phyloP scores from a whole-genome alignment of 371 early-diverging fungal species.

The Chytridium lagenaria region DNA sequence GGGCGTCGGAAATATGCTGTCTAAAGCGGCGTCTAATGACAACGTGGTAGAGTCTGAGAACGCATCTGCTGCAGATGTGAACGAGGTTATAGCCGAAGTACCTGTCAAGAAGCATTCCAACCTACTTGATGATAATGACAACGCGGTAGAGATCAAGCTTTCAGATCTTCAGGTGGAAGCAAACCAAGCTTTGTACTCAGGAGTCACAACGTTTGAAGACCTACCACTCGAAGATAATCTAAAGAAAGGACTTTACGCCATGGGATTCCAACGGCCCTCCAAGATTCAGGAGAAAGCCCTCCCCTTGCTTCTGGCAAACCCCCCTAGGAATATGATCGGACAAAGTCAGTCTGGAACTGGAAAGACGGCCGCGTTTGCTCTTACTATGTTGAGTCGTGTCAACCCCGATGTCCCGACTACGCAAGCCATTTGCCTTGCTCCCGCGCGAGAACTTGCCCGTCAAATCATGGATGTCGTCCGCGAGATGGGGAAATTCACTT shows the following conservation, averaged over 20 bases:
- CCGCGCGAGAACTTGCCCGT: conserved; percentile 95
- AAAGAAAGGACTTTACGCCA: conserved; percentile 90
- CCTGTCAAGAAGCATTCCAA: conserved; percentile 21
- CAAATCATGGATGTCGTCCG: conserved; percentile 94
- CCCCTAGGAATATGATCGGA: conserved; percentile 79
- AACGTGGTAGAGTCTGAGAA: background rate
- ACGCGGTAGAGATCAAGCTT: conserved; percentile 80
- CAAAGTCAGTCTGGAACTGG: conserved; percentile 93
- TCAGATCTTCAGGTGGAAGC: conserved; percentile 80
- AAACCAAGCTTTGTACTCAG: conserved; percentile 65
- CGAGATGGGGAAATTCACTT: conserved; percentile 88
- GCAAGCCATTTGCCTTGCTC: conserved; percentile 95
- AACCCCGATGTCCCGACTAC: conserved; percentile 41
- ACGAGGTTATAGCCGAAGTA: conserved; percentile 19
- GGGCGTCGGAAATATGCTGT: background rate
- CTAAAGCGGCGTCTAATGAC: background rate
- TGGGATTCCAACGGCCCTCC: conserved; percentile 92
- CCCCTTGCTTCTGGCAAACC: conserved; percentile 73
- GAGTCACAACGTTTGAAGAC: conserved; percentile 56
- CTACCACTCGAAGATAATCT: conserved; percentile 64
- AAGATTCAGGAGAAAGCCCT: conserved; percentile 97
- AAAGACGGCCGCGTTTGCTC: conserved; percentile 97
- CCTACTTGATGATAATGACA: conserved; percentile 47
- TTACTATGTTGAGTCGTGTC: conserved; percentile 80
- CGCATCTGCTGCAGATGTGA: conserved; percentile 2